Percentiles rank a stretch among this genome's conserved stretches.
Evolutionary conservation across 2,329 filamentous ascomycete genomes (phyloP).

Genomic region (Cryphonectria japonica): DNA sequence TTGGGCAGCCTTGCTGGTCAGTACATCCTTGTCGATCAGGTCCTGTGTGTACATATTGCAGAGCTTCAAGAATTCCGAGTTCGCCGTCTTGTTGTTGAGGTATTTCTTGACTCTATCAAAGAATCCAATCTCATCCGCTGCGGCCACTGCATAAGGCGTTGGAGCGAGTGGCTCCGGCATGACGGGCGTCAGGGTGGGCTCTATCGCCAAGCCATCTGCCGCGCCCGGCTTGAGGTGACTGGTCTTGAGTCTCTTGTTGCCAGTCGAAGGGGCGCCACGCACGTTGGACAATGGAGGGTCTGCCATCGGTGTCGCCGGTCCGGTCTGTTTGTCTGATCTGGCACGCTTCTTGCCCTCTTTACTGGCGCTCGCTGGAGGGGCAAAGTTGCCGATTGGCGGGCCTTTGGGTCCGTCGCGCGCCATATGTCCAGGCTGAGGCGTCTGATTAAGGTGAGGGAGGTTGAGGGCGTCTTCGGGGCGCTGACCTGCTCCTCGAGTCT

Average conservation of each 20-base stretch:
- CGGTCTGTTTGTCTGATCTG: slow-evolving; percentile 60
- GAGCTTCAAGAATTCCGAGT: slow-evolving; percentile 95
- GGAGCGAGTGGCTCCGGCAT: slow-evolving; percentile 87
- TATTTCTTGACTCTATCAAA: slow-evolving; percentile 98
- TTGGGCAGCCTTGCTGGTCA: slow-evolving; percentile 79
- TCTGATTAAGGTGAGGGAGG: slow-evolving; percentile 52
- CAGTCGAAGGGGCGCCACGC: slow-evolving; percentile 43
- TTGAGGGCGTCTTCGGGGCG: slow-evolving; percentile 68
- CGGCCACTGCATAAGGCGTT: slow-evolving; percentile 71
- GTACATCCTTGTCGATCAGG: slow-evolving; percentile 81
- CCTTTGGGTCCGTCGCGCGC: slow-evolving; percentile 72
- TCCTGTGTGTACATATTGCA: slow-evolving; percentile 95
- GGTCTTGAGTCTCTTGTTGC: slow-evolving; percentile 72
- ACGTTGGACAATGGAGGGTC: slow-evolving; percentile 40
- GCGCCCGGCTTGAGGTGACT: slow-evolving; percentile 64
- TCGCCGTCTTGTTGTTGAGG: slow-evolving; percentile 87
- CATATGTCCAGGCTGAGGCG: slow-evolving; percentile 55
- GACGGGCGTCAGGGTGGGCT: slow-evolving; percentile 85
- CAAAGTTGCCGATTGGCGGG: slow-evolving; percentile 94
- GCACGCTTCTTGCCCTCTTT: slow-evolving; percentile 92
- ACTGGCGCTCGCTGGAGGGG: slow-evolving; percentile 75
- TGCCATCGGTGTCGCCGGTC: slow-evolving; percentile 48
- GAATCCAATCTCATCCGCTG: slow-evolving; percentile 84
- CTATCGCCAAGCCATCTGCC: slow-evolving; percentile 66
- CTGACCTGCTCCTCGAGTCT: slow-evolving; percentile 59